Base-by-base conservation (phyloP, 2,329 filamentous ascomycete genomes). In the Beauveria caledonica region DNA sequence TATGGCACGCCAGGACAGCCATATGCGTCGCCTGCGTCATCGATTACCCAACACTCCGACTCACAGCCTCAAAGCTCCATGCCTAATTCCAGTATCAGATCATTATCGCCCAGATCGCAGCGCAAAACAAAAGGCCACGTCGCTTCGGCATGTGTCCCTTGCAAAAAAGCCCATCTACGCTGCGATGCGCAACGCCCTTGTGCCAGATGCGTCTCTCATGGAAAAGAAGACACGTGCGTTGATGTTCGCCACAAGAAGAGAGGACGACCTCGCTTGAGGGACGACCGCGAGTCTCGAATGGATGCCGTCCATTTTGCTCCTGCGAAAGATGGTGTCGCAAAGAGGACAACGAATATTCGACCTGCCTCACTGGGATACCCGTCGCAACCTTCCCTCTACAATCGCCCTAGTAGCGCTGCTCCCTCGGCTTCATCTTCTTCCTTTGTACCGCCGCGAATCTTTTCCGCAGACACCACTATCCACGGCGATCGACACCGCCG, bases 181-280 rank as follows among this genome's bases (percentile, higher is more conserved):
- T 86, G 74, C 70, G 77, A 51, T 88, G 86, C 88, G 55, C 87
- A 90, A 72, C 81, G 90, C 60, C 90, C 90, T 29, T 94, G 90
- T 70, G 86, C 87, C 29, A 83, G 90, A 69, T 94, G 90, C 70
- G 76, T 88, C 39, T 85, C 85, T 67, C 90, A 90, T 68, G 88
- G 88, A 62, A 94, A 93, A 68, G 80, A 93, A 78, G 88, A 92
- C 61, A 81, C 86, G 8, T 94, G 90, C 69, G 79, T 90, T 66
- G 90, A 94, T 72, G 89, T 94, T 39, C 87, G 91, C 69, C 90
- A 94, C 73, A 94, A 93, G 73, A 94, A 93, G 72, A 79, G 90
- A 66, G 90, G 90, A 46, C 82, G 90, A 53, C 90, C 90, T 62
- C 82, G 90, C 64, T 77, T 94, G 65, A 84, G 89, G 67, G 89